Base-by-base conservation (phyloP, 805 yeast genomes). In the Metahyphopichia silvanorum region DNA sequence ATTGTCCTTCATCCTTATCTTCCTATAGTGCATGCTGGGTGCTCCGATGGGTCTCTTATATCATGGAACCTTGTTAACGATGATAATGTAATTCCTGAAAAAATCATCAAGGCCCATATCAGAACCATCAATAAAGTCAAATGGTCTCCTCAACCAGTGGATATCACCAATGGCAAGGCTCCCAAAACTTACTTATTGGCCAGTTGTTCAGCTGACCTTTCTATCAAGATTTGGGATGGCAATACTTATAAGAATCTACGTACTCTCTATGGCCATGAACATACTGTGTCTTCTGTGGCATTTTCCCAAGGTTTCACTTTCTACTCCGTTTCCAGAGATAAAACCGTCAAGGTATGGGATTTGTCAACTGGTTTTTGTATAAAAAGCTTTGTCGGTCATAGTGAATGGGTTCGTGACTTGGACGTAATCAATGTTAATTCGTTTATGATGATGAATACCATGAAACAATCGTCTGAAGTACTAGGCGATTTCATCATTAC, bases 251-350 rank as follows among this genome's bases (percentile, higher is more conserved):
- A 66, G 25, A 73, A 81, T 27, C 51, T 76, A 1, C 67, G 86
- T 22, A 77, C 87, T 1, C 57, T 89, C 15, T 60, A 79, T 0
- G 96, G 96, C 9, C 98, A 89, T 58, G 94, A 87, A 39, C 96
- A 89, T 53, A 76, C 93, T 1, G 78, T 89, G 0, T 84, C 95
- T 0, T 61, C 76, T 0, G 63, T 86, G 6, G 60, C 63, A 10
- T 80, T 83, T 50, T 69, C 77, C 13, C 56, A 50, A 3, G 73
- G 78, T 2, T 58, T 61, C 17, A 65, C 65, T 11, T 50, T 82
- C 12, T 74, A 79, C 33, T 74, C 82, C 9, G 77, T 78, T 19
- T 79, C 87, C 1, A 62, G 89, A 36, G 91, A 83, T 47, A 66
- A 63, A 6, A 51, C 79, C 1, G 69, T 81, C 5, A 78, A 71